Percentiles rank a stretch among this genome's conserved stretches.
phyloP scores from a whole-genome alignment of 169 alveolate genomes.

The Plasmodium vivax region DNA sequence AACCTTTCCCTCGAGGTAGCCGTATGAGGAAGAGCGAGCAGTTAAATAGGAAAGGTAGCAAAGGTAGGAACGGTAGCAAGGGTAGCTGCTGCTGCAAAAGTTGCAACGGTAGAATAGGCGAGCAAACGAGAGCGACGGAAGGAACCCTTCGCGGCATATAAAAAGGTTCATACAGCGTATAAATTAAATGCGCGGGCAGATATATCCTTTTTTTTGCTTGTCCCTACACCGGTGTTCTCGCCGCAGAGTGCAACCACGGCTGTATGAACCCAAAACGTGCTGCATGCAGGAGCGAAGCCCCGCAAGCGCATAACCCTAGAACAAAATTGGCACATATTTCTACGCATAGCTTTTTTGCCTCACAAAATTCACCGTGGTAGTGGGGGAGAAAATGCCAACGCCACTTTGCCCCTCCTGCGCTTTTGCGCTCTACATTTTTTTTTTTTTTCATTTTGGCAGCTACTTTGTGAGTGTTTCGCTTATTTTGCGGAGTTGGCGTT shows the following conservation, averaged over 20 bases:
- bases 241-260: background rate
- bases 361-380: background rate
- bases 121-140: background rate
- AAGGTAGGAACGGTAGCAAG: too few relatives aligned
- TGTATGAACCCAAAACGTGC: background rate
- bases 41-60: too few relatives aligned
- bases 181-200: background rate
- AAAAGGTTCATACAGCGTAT: background rate
- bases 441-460: background rate
- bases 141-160: background rate
- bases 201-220: background rate
- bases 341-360: background rate
- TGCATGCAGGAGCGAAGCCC: background rate
- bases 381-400: background rate
- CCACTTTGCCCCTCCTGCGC: background rate
- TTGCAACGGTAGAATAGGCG: background rate
- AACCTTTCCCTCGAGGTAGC: background rate
- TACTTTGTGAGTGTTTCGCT: background rate
- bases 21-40: background rate
- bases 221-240: background rate
- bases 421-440: background rate
- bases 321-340: background rate
- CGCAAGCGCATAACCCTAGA: background rate
- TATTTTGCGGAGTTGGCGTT: background rate
- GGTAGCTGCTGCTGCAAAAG: background rate